Conservation (phyloP, 2,329 filamentous ascomycete genomes). For the Aspergillus sp. region DNA sequence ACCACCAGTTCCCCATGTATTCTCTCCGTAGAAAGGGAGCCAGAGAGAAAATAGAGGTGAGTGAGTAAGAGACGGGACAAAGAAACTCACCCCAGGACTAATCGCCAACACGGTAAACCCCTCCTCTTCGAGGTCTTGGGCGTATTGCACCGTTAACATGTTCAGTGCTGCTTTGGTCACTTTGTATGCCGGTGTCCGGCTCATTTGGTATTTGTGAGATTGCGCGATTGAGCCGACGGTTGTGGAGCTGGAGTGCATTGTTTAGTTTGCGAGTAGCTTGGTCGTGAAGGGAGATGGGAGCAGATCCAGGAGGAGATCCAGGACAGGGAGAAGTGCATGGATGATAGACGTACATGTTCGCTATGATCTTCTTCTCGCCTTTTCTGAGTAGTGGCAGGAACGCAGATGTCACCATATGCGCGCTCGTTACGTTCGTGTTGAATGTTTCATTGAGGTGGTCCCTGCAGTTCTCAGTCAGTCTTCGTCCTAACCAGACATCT, state of each 20-base stretch:
- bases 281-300: too few species aligned
- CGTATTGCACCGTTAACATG: constrained; percentile 42
- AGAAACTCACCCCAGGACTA: constrained; percentile 45
- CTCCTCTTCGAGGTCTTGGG: constrained; percentile 29
- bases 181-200: constrained; percentile 40
- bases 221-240: constrained; percentile 44
- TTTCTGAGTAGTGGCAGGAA: constrained; percentile 42
- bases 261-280: neutral
- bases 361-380: constrained; percentile 43
- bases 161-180: constrained; percentile 52
- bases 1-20: too few species aligned
- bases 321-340: too few species aligned
- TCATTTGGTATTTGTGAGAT: constrained; percentile 18
- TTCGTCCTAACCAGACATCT: too few species aligned
- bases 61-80: neutral
- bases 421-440: constrained; percentile 42
- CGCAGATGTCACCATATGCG: constrained; percentile 40
- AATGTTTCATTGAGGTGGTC: constrained; percentile 41
- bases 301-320: neutral
- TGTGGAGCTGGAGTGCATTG: constrained; percentile 33
- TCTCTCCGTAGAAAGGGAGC: too few species aligned
- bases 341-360: constrained; percentile 42
- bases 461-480: constrained; percentile 4
- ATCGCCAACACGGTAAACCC: constrained; percentile 45
- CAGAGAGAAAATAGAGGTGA: neutral